phyloP scores from a whole-genome alignment of 108 stramenopile species.

The Chaetoceros muelleri region DNA sequence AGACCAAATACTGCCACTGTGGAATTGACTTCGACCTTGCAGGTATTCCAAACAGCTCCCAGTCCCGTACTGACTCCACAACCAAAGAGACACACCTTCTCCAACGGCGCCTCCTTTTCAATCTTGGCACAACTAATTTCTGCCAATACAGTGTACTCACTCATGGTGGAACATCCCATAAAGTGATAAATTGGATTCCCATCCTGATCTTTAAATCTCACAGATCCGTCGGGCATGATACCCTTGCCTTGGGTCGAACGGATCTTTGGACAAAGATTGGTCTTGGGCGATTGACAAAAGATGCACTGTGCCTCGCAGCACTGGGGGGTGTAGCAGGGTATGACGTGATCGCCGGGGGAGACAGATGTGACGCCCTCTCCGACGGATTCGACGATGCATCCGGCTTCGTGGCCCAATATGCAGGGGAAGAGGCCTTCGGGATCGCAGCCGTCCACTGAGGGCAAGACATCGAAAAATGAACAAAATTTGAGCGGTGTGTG shows the following conservation, averaged over 20 bases:
- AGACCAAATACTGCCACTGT: slow-evolving; percentile 79
- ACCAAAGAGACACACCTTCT: slow-evolving; percentile 81
- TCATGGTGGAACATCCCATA: slow-evolving; percentile 82
- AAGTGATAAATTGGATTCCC: slow-evolving; percentile 72
- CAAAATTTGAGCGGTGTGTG: not conserved
- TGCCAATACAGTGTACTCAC: slow-evolving; percentile 78
- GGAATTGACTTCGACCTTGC: slow-evolving; percentile 49
- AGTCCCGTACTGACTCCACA: slow-evolving; percentile 81
- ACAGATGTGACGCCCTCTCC: slow-evolving; percentile 75
- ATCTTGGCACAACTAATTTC: slow-evolving; percentile 86
- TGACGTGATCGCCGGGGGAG: slow-evolving; percentile 81
- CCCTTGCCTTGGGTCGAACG: slow-evolving; percentile 74
- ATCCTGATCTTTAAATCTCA: slow-evolving; percentile 28
- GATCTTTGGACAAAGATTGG: slow-evolving; percentile 87
- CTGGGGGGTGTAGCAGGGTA: slow-evolving; percentile 80
- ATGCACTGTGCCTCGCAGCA: slow-evolving; percentile 65
- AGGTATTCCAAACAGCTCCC: slow-evolving; percentile 80
- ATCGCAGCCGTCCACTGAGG: slow-evolving; percentile 79
- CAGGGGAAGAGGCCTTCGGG: slow-evolving; percentile 83
- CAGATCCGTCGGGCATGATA: slow-evolving; percentile 63
- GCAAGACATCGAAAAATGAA: not conserved
- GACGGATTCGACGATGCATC: slow-evolving; percentile 75
- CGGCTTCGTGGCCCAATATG: slow-evolving; percentile 74
- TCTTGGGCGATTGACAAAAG: slow-evolving; percentile 80
- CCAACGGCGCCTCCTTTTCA: slow-evolving; percentile 46